phyloP scores from a whole-genome alignment of 164 flowering plant genomes.

The Macadamia integrifolia region DNA sequence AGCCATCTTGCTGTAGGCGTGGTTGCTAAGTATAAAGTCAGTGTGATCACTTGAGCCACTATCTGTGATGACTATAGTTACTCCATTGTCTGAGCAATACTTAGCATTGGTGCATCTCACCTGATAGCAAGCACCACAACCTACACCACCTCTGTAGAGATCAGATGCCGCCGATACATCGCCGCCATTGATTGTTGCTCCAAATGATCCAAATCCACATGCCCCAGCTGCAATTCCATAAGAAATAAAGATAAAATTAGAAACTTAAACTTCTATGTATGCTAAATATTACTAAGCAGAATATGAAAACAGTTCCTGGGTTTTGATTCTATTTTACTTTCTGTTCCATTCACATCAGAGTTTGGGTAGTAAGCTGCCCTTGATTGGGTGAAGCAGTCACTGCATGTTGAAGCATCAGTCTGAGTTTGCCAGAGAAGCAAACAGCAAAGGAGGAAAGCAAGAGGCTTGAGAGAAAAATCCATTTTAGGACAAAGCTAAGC shows the following conservation, averaged over 20 bases:
- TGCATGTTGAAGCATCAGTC: conserved; percentile 43
- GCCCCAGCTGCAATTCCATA: conserved; percentile 47
- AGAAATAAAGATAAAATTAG: neutral
- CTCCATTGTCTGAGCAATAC: conserved; percentile 77
- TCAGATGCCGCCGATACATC: conserved; percentile 81
- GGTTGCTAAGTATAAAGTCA: conserved; percentile 66
- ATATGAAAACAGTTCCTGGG: no score
- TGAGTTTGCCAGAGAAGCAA: conserved; percentile 26
- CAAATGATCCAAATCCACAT: conserved; percentile 73
- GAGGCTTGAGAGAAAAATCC: conserved; percentile 25
- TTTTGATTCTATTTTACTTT: conserved; percentile 30
- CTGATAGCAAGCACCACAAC: conserved; percentile 95
- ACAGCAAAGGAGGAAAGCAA: conserved; percentile 18
- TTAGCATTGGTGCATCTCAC: conserved; percentile 64
- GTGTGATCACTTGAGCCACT: conserved; percentile 52
- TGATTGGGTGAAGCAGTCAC: conserved; percentile 50
- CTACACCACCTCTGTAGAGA: conserved; percentile 68
- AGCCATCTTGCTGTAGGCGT: conserved; percentile 62
- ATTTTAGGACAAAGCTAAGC: conserved; percentile 14
- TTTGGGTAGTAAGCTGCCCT: conserved; percentile 70
- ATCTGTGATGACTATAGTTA: conserved; percentile 68
- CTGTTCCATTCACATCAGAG: conserved; percentile 64
- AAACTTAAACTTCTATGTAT: no score
- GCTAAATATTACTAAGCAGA: no score
- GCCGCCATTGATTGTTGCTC: conserved; percentile 78